These are phyloP conservation scores for Pugionium dolabratum DNA, from an alignment of 345 rosid genomes.

Conservation along the genomic window DNA sequence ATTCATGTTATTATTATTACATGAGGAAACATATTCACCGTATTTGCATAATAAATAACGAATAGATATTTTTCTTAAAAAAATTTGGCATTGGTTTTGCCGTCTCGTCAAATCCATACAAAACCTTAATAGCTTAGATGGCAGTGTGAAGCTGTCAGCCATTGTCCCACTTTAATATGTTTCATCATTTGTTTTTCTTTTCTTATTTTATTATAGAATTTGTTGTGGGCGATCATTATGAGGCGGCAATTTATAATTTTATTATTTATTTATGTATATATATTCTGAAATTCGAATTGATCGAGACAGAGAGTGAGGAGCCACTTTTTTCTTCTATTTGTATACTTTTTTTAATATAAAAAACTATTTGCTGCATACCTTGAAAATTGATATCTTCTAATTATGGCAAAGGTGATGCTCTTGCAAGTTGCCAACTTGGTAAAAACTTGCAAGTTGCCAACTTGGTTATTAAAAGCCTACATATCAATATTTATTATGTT, in stretches of 20 bases:
- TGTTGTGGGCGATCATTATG: constrained; percentile 24
- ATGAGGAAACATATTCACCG: too few relatives aligned
- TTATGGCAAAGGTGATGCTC: constrained; percentile 33
- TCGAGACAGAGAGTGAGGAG: constrained; percentile 15
- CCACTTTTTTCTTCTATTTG: neutral
- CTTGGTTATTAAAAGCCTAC: constrained; percentile 36
- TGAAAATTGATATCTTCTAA: constrained; percentile 20
- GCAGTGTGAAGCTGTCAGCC: neutral
- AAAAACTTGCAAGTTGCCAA: constrained; percentile 36
- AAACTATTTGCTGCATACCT: neutral
- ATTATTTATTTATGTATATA: neutral
- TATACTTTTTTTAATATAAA: neutral
- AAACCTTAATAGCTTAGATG: too few relatives aligned
- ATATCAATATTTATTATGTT: neutral
- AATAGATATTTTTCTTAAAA: too few relatives aligned
- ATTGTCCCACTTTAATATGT: constrained; percentile 27
- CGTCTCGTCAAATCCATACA: too few relatives aligned
- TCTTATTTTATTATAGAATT: neutral
- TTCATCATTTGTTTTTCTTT: neutral
- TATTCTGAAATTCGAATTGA: neutral
- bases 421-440: constrained; percentile 30
- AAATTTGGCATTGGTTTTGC: too few relatives aligned
- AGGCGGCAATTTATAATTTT: neutral
- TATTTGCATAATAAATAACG: too few relatives aligned
- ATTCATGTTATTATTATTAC: too few relatives aligned